Conservation (phyloP, 495 filamentous ascomycete genomes). For the Penicillium bialowiezense region DNA sequence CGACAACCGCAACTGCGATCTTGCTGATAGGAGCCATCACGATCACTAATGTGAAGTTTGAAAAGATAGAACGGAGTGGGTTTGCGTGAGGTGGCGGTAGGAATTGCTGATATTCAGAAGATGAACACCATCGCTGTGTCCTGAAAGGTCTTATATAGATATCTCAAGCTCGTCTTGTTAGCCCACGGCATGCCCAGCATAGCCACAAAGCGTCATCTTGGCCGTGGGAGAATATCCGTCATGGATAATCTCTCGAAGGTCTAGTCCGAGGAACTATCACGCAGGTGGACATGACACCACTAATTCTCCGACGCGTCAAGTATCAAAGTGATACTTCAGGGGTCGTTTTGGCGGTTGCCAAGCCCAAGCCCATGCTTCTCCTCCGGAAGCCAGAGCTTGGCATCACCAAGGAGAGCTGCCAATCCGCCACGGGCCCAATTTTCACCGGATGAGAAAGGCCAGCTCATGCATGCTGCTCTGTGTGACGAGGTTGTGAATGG, state of each 20-base stretch:
- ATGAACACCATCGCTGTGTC: too few relatives aligned
- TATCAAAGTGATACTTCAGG: conserved; percentile 6
- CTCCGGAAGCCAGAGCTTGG: background rate
- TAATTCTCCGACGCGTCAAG: conserved; percentile 10
- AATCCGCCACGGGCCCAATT: background rate
- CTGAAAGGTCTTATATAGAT: conserved; percentile 1
- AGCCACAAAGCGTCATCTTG: background rate
- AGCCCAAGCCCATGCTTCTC: background rate
- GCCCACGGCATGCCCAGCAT: background rate
- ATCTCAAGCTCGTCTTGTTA: background rate
- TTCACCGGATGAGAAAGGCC: background rate
- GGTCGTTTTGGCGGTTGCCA: background rate
- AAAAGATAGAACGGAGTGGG: background rate
- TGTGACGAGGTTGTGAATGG: background rate
- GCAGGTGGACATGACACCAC: background rate
- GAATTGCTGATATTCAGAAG: background rate
- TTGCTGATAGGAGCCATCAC: conserved; percentile 29
- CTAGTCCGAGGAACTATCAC: background rate
- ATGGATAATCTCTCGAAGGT: background rate
- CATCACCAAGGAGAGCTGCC: background rate
- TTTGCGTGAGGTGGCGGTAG: background rate
- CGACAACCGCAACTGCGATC: conserved; percentile 22
- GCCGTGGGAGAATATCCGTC: conserved; percentile 1
- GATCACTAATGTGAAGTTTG: background rate
- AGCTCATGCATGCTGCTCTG: background rate